Evolutionary conservation across 1,284 basidiomycete genomes (phyloP), one percentile per base, ranked within the genome.

Genomic region (Ceratobasidium sp.): DNA sequence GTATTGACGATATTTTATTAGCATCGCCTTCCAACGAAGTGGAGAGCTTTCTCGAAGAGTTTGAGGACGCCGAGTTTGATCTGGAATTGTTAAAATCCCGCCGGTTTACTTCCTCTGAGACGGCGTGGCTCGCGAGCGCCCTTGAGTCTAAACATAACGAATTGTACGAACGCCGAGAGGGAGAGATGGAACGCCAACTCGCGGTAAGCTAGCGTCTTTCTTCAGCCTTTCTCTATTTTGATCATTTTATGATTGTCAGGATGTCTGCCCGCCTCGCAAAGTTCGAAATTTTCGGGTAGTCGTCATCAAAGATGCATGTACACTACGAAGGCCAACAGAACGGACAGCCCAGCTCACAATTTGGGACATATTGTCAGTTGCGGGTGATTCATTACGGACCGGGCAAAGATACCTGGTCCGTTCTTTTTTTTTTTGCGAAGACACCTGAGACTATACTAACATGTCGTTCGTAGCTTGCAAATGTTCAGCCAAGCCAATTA

Each of bases 261-360:
- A 80, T 18, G 77, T 83, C 16, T 96, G 90, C 77, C 94, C 96
- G 1, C 86, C 89, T 0, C 88, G 96, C 12, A 83, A 92, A 26
- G 90, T 95, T 14, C 88, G 91, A 52, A 88, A 85, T 72, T 97
- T 98, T 80, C 85, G 94, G 26, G 88, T 97, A 3, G 80, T 96
- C 8, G 83, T 90, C 14, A 86, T 92, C 23, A 83, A 86, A 74
- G 97, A 98, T 78, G 89, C 90, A 5, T 83, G 82, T 32, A 86
- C 86, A 39, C 77, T 77, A 0, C 83, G 83, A 73, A 82, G 83
- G 73, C 85, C 85, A 16, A 82, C 85, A 3, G 82, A 83, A 72
- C 86, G 92, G 18, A 84, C 81, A 0, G 94, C 88, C 0, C 91
- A 93, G 78, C 77, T 97, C 59, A 96, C 91, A 0, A 86, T 95